Conservation (phyloP, 2,329 filamentous ascomycete species). For the Tolypocladium paradoxum region DNA sequence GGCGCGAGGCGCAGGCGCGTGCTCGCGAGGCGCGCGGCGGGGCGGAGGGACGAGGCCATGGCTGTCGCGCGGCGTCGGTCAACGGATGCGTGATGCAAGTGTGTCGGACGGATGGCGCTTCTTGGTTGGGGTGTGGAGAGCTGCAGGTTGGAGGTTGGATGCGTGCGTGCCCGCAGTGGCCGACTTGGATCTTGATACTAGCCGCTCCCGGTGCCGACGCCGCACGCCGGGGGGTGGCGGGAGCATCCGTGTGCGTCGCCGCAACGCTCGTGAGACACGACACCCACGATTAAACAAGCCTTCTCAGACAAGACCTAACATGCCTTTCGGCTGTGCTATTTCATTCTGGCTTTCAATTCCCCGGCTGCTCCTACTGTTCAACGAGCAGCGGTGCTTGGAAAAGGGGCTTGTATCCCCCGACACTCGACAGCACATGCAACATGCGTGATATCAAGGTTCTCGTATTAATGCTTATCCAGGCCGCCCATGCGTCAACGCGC, state of each 20-base stretch:
- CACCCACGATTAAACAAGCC: neutral
- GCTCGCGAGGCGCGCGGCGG: slow-evolving; percentile 6
- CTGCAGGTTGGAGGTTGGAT: neutral
- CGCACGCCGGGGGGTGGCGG: neutral
- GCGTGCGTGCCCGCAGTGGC: neutral
- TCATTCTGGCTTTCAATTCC: too few species aligned
- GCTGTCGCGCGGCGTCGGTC: neutral
- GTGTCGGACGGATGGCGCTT: neutral
- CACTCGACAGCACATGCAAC: too few species aligned
- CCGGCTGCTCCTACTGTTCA: too few species aligned
- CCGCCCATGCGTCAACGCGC: neutral
- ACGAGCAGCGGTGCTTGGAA: too few species aligned
- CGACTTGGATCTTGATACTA: neutral
- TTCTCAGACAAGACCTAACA: too few species aligned
- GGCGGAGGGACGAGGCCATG: slow-evolving; percentile 9
- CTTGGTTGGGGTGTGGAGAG: neutral
- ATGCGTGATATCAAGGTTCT: neutral
- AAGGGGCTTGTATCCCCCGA: too few species aligned
- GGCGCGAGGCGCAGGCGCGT: neutral
- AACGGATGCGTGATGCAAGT: neutral
- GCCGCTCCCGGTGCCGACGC: neutral
- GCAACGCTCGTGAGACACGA: neutral
- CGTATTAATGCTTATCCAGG: neutral
- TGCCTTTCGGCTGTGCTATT: too few species aligned
- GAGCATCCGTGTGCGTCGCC: neutral